Conservation (phyloP, 2,329 filamentous ascomycete genomes). For the Xenosphaeropsis pyriputrescens region DNA sequence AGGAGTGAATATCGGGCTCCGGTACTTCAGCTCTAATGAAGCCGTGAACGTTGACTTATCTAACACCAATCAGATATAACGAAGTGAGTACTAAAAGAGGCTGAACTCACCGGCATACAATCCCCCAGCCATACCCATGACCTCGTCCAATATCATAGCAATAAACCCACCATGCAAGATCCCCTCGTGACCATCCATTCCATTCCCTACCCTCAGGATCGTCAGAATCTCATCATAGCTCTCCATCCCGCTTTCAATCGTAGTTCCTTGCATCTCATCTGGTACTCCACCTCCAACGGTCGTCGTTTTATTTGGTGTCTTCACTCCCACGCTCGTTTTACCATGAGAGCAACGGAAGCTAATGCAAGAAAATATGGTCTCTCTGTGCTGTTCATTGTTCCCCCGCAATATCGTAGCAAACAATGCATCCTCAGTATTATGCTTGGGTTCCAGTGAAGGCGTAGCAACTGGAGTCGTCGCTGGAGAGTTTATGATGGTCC, state of each 20-base stretch:
- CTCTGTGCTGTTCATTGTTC: too few relatives aligned
- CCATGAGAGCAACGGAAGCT: too few relatives aligned
- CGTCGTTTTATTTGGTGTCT: too few relatives aligned
- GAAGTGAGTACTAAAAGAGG: not conserved
- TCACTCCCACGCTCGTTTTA: too few relatives aligned
- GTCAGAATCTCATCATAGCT: not conserved
- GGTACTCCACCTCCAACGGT: too few relatives aligned
- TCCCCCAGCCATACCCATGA: constrained; percentile 18
- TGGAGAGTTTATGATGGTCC: too few relatives aligned
- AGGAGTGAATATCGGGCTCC: constrained; percentile 12
- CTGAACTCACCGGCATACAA: constrained; percentile 10
- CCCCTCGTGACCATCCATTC: constrained; percentile 12
- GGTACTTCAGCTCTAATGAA: constrained; percentile 13
- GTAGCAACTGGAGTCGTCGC: too few relatives aligned
- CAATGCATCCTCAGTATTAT: too few relatives aligned
- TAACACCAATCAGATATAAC: constrained; percentile 1
- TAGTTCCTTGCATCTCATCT: too few relatives aligned
- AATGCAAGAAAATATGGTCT: too few relatives aligned
- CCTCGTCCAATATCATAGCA: constrained; percentile 16
- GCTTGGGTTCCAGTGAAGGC: too few relatives aligned
- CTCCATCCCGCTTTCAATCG: not conserved
- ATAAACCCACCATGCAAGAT: constrained; percentile 16
- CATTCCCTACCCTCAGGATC: constrained; percentile 10
- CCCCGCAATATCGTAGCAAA: too few relatives aligned
- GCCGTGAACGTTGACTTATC: constrained; percentile 14